These are phyloP conservation scores for Ephemerocybe angulata DNA, from an alignment of 768 basidiomycete genomes.

Conservation along the genomic window DNA sequence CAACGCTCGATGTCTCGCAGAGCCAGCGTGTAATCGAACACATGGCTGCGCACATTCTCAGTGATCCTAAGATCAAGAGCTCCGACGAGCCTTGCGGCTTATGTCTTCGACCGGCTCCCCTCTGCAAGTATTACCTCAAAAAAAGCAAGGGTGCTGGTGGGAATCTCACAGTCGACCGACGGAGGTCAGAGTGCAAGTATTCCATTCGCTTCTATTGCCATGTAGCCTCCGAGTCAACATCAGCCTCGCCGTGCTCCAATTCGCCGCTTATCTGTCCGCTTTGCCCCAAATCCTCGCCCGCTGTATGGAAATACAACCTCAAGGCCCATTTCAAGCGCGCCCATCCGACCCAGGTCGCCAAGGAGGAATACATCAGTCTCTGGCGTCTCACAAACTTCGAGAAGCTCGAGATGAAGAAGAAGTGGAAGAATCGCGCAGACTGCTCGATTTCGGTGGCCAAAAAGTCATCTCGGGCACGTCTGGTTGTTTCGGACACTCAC, in stretches of 20 bases:
- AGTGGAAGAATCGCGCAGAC: not conserved
- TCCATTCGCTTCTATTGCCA: not conserved
- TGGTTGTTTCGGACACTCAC: too few relatives aligned
- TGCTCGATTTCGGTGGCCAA: not conserved
- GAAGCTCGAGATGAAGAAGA: not conserved
- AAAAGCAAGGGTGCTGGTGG: slow-evolving; percentile 19
- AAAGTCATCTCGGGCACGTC: too few relatives aligned
- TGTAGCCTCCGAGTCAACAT: not conserved
- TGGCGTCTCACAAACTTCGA: not conserved
- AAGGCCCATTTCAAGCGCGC: slow-evolving; percentile 11
- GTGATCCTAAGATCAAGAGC: slow-evolving; percentile 14
- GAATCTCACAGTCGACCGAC: slow-evolving; percentile 15
- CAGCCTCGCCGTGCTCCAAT: slow-evolving; percentile 18
- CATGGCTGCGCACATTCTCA: slow-evolving; percentile 24
- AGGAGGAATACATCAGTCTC: not conserved
- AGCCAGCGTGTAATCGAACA: slow-evolving; percentile 23
- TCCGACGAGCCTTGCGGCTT: slow-evolving; percentile 22
- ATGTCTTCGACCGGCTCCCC: slow-evolving; percentile 19
- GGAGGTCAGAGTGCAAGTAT: slow-evolving; percentile 3
- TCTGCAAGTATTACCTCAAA: slow-evolving; percentile 12
- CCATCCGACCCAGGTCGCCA: slow-evolving; percentile 6
- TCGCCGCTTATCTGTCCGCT: slow-evolving; percentile 18
- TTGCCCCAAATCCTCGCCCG: slow-evolving; percentile 12
- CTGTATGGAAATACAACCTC: slow-evolving; percentile 21
- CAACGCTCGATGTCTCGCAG: slow-evolving; percentile 13